Evolutionary conservation across 352 stramenopile species (phyloP), one percentile per base, ranked within the genome.

Genomic region (Pseudoperonospora humuli): DNA sequence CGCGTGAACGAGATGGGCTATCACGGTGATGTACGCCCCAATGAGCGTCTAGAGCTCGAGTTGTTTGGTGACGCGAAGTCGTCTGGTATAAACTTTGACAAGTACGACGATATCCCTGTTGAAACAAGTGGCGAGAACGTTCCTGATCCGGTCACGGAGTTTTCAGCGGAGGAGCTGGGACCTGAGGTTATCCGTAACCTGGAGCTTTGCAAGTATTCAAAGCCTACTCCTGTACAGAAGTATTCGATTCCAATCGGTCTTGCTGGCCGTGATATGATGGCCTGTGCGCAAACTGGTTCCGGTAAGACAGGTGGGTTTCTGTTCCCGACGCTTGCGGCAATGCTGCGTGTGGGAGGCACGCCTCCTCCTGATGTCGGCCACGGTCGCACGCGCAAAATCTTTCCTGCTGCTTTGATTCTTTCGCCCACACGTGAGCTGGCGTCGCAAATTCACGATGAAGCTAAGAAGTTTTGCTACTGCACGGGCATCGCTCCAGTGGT

Each of bases 171-270:
- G 13, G 73, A 90, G 29, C 80, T 98, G 13, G 90, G 91, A 35
- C 79, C 95, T 5, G 87, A 96, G 50, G 78, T 98, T 5, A 86
- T 85, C 21, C 70, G 84, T 41, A 98, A 97, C 67, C 51, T 96
- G 31, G 67, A 93, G 33, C 69, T 96, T 13, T 96, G 84, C 70
- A 86, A 95, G 55, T 99, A 99, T 81, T 57, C 42, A 32, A 97
- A 94, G 59, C 96, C 97, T 17, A 99, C 97, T 23, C 97, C 97
- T 4, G 96, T 99, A 24, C 97, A 99, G 60, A 99, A 98, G 75
- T 99, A 98, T 76, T 97, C 87, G 42, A 97, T 99, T 45, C 96
- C 96, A 29, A 98, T 99, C 60, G 76, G 76, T 66, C 67, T 87
- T 14, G 71, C 70, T 2, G 93, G 90, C 41, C 86, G 95, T 41